These are phyloP conservation scores for Pseudogymnoascus sp. DNA, from an alignment of 2,329 filamentous ascomycete species.

Conservation along the genomic window DNA sequence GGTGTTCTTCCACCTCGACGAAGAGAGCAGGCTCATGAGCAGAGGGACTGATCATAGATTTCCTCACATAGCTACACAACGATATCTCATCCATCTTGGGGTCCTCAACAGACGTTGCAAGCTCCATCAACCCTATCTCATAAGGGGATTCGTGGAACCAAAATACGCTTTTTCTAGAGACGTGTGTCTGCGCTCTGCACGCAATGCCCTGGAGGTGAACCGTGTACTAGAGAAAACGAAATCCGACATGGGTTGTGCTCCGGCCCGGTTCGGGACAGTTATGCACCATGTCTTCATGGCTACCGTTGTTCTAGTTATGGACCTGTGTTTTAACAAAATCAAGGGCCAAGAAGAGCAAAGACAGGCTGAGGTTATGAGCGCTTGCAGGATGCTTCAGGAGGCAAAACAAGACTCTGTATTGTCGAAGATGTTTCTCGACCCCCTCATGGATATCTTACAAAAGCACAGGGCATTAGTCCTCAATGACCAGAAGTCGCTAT, in stretches of 20 bases:
- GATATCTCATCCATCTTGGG: constrained; percentile 29
- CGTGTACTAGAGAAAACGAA: constrained; percentile 24
- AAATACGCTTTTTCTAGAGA: constrained; percentile 28
- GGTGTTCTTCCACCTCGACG: constrained; percentile 27
- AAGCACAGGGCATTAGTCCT: constrained; percentile 13
- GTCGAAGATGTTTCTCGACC: constrained; percentile 26
- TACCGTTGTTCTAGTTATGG: constrained; percentile 31
- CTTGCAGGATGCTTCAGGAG: constrained; percentile 28
- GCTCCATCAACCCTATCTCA: constrained; percentile 32
- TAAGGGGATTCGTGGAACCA: constrained; percentile 23
- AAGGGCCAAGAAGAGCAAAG: constrained; percentile 24
- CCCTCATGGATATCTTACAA: constrained; percentile 25
- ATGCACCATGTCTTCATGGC: constrained; percentile 31
- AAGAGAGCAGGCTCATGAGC: constrained; percentile 11
- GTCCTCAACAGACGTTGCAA: constrained; percentile 30
- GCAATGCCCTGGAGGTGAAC: constrained; percentile 19
- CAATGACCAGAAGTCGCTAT: not conserved
- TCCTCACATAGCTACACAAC: constrained; percentile 24
- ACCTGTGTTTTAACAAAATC: constrained; percentile 28
- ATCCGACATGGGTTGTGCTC: constrained; percentile 17
- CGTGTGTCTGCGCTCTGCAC: constrained; percentile 29
- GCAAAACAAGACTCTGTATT: constrained; percentile 25
- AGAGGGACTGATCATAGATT: constrained; percentile 8
- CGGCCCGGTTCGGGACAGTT: constrained; percentile 24
- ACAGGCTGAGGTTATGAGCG: constrained; percentile 26